Conservation (phyloP, 2,329 filamentous ascomycete species). For the Penicillium sp. region DNA sequence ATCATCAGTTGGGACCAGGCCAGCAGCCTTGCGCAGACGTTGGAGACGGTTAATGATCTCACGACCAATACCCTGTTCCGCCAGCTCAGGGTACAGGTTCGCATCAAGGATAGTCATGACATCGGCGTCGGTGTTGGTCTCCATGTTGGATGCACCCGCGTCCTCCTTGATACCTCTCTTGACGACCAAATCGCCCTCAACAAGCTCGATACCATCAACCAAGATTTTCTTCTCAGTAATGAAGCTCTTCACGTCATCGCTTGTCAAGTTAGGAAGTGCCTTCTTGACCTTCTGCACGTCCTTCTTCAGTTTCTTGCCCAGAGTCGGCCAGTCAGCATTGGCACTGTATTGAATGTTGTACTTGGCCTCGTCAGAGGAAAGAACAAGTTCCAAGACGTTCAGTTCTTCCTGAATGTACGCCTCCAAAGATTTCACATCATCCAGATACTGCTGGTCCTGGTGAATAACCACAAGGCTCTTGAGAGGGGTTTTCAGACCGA, state of each 20-base stretch:
- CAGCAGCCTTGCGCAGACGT: constrained; percentile 89
- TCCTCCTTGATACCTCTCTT: constrained; percentile 77
- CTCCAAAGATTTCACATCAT: constrained; percentile 83
- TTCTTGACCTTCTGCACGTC: constrained; percentile 91
- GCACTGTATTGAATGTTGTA: constrained; percentile 94
- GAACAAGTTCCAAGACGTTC: constrained; percentile 82
- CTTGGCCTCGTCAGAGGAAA: constrained; percentile 83
- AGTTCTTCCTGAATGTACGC: constrained; percentile 90
- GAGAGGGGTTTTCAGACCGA: constrained; percentile 87
- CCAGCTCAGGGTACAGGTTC: constrained; percentile 80
- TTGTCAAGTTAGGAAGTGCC: constrained; percentile 77
- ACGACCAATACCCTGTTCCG: constrained; percentile 83
- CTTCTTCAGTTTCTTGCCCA: constrained; percentile 98
- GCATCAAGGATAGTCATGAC: constrained; percentile 90
- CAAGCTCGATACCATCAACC: constrained; percentile 84
- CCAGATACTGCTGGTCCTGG: constrained; percentile 77
- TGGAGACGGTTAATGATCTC: constrained; percentile 95
- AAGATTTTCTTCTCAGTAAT: constrained; percentile 72
- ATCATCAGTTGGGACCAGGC: constrained; percentile 87
- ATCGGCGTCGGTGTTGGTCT: constrained; percentile 86
- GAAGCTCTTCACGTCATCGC: constrained; percentile 80
- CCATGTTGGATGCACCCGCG: constrained; percentile 71
- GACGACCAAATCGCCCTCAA: constrained; percentile 81
- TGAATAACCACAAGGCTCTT: constrained; percentile 91
- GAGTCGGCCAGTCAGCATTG: constrained; percentile 86